Percentiles rank a stretch among this genome's conserved stretches.
These are phyloP conservation scores for Fusarium sp. DNA, from an alignment of 2,329 filamentous ascomycete species.

Conservation along the genomic window DNA sequence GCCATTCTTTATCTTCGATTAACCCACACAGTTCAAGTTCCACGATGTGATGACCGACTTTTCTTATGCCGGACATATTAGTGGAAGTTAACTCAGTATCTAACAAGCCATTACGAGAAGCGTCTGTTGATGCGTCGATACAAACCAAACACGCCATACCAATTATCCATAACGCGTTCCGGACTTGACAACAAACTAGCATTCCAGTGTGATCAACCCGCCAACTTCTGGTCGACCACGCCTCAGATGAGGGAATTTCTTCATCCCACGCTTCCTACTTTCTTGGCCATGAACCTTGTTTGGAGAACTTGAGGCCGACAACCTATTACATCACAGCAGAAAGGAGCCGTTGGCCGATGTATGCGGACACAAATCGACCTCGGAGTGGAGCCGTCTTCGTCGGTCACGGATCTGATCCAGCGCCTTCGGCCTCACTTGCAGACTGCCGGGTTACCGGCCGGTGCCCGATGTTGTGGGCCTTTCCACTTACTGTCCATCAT, in stretches of 20 bases:
- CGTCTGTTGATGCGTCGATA: background rate
- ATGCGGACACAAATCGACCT: conserved; percentile 18
- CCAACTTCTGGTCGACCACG: conserved; percentile 1
- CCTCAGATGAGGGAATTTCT: conserved; percentile 34
- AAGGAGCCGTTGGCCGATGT: conserved; percentile 22
- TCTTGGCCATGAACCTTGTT: conserved; percentile 37
- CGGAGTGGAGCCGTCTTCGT: conserved; percentile 32
- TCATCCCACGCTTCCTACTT: conserved; percentile 19
- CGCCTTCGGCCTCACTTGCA: conserved; percentile 18
- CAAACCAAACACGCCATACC: background rate
- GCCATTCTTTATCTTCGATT: background rate
- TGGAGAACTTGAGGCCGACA: conserved; percentile 3
- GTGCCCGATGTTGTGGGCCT: conserved; percentile 23
- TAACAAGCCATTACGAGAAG: background rate
- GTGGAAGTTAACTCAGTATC: background rate
- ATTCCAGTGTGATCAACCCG: conserved; percentile 5
- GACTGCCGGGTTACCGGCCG: conserved; percentile 19
- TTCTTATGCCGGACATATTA: background rate
- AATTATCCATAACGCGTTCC: conserved; percentile 1
- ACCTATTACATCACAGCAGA: conserved; percentile 17
- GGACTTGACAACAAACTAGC: background rate
- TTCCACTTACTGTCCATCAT: conserved; percentile 18
- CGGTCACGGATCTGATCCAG: conserved; percentile 43
- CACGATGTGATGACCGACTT: background rate
- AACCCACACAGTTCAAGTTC: background rate